Evolutionary conservation across 2,329 filamentous ascomycete genomes (phyloP).

Genomic region (Pseudogymnoascus sp.): DNA sequence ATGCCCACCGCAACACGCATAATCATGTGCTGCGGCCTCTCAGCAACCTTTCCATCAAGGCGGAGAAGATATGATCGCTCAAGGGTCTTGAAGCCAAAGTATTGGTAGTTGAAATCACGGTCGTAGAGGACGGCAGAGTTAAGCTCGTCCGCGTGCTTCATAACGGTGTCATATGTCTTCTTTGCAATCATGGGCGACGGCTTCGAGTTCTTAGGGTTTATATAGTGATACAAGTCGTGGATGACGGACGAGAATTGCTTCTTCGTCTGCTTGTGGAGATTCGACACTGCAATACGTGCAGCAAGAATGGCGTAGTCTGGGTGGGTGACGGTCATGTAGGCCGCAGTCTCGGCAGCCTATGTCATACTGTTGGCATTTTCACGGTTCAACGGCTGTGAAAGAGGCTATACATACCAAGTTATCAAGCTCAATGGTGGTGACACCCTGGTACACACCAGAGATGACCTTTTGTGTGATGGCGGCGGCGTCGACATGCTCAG

Average conservation of each 20-base stretch:
- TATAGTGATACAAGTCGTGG: conserved; percentile 85
- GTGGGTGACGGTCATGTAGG: conserved; percentile 99
- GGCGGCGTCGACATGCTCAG: conserved; percentile 91
- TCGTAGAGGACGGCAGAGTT: conserved; percentile 99
- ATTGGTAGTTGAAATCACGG: conserved; percentile 99
- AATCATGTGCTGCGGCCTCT: conserved; percentile 98
- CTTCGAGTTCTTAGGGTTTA: conserved; percentile 85
- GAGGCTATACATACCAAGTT: conserved; percentile 66
- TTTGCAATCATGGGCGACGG: conserved; percentile 90
- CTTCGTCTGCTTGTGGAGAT: conserved; percentile 99
- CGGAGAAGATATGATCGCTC: conserved; percentile 96
- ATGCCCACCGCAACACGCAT: conserved; percentile 98
- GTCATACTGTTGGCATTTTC: conserved; percentile 19
- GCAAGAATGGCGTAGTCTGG: conserved; percentile 98
- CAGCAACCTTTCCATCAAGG: conserved; percentile 89
- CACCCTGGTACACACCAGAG: conserved; percentile 96
- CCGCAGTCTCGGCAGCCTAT: conserved; percentile 94
- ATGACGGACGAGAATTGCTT: conserved; percentile 98
- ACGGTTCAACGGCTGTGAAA: conserved; percentile 17
- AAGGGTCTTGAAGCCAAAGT: conserved; percentile 98
- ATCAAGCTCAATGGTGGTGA: conserved; percentile 91
- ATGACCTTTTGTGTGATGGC: conserved; percentile 99
- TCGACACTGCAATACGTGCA: conserved; percentile 95
- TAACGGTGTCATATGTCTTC: conserved; percentile 82
- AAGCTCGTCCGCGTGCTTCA: conserved; percentile 92